phyloP scores from a whole-genome alignment of 345 rosid genomes.

The Gossypium sturtianum region DNA sequence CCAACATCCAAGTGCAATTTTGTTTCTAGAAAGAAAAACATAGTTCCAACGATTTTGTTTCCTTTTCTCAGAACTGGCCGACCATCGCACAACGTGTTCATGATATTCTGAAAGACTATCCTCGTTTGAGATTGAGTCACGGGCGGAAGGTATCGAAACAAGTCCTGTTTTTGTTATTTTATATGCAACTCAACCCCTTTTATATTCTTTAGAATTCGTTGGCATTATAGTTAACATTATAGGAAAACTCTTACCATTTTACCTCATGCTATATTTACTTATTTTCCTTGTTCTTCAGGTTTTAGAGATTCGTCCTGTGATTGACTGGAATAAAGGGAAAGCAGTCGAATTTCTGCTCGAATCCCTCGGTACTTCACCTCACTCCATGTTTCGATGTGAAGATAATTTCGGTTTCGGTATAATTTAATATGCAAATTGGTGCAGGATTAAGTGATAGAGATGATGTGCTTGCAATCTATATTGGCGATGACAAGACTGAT shows the following conservation, averaged over 20 bases:
- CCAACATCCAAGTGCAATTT: no score
- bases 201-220: background rate
- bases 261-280: background rate
- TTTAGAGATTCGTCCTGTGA: constrained; percentile 92
- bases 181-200: background rate
- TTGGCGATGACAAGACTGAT: constrained; percentile 86
- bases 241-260: background rate
- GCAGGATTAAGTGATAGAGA: constrained; percentile 59
- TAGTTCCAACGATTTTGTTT: constrained; percentile 2
- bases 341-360: constrained; percentile 91
- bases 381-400: background rate
- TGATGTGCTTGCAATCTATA: constrained; percentile 75
- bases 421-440: background rate
- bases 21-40: no score
- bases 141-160: constrained; percentile 44
- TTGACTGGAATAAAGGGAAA: constrained; percentile 95
- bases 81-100: constrained; percentile 76
- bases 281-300: constrained; percentile 43
- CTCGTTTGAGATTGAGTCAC: constrained; percentile 73
- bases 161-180: background rate
- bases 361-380: constrained; percentile 54
- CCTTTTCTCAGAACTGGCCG: constrained; percentile 61
- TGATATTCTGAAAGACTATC: constrained; percentile 68
- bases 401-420: background rate
- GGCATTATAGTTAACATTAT: background rate